These are phyloP conservation scores for Macrophomina phaseolina DNA, from an alignment of 2,329 filamentous ascomycete species.

Conservation along the genomic window DNA sequence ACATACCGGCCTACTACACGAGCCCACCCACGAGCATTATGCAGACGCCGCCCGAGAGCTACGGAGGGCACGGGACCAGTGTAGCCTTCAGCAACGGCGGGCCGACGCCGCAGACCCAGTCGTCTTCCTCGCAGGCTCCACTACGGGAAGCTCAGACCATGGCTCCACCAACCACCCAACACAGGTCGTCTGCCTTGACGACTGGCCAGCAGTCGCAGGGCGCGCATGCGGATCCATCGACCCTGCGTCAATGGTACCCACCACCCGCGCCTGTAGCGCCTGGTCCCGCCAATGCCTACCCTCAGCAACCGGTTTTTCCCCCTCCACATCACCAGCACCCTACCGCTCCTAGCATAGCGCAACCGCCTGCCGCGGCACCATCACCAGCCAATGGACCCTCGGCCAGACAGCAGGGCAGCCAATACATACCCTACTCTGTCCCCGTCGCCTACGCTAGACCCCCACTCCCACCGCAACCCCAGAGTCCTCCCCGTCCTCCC, in stretches of 20 bases:
- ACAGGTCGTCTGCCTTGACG: background rate
- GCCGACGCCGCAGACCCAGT: background rate
- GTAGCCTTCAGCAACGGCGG: constrained; percentile 2
- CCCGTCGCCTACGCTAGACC: constrained; percentile 18
- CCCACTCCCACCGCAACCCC: constrained; percentile 38
- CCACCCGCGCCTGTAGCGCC: background rate
- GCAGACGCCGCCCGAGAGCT: constrained; percentile 23
- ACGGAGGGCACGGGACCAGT: background rate
- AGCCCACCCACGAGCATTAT: constrained; percentile 22
- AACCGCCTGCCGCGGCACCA: background rate
- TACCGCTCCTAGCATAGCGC: background rate
- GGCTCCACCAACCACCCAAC: constrained; percentile 3
- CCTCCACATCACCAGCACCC: background rate
- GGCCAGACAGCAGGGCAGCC: constrained; percentile 28
- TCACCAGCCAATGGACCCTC: background rate
- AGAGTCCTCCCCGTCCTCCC: constrained; percentile 7
- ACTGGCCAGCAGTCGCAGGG: background rate
- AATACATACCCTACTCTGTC: constrained; percentile 3
- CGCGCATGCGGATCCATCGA: background rate
- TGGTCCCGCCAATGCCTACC: background rate
- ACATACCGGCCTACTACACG: constrained; percentile 22
- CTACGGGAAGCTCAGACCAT: constrained; percentile 21
- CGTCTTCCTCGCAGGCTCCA: background rate
- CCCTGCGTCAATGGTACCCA: constrained; percentile 15
- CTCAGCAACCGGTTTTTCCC: background rate